Base-by-base conservation (phyloP, 306 rosid genomes). In the Lathyrus aphaca region DNA sequence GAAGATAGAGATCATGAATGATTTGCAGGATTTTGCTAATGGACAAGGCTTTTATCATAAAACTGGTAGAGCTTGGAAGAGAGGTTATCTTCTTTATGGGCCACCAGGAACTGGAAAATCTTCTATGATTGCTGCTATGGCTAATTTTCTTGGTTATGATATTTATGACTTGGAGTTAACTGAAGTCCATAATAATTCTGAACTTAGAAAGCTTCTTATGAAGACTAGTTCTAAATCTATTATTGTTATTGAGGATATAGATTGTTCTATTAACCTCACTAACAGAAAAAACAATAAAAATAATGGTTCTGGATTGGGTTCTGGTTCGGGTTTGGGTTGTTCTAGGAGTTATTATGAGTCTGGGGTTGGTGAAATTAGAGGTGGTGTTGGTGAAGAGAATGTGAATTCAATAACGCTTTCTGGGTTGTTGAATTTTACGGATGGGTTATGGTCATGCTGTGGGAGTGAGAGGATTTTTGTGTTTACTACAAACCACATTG, bases 71-170 rank as follows among this genome's bases (percentile, higher is more conserved):
- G 97, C 99, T 3, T 94, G 99, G 99, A 94, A 94, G 29, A 78
- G 99, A 14, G 99, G 99, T 1, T 94, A 94, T 48, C 89, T 94
- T 8, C 77, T 94, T 1, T 94, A 86, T 43, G 99, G 99, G 1
- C 97, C 99, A 1, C 99, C 99, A 0, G 99, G 99, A 0, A 94
- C 99, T 6, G 99, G 99, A 0, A 94, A 94, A 64, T 94, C 99
- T 0, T 89, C 96, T 65, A 88, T 94, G 99, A 94, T 94, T 17
- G 99, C 99, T 0, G 99, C 99, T 1, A 94, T 94, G 95, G 99
- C 99, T 0, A 94, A 94, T 53, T 84, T 6, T 27, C 86, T 94
- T 0, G 99, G 96, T 0, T 94, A 94, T 38, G 99, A 94, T 51
- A 91, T 94, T 12, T 94, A 94, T 40, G 99, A 94, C 64, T 72